These are phyloP conservation scores for Leccinum barrowsii DNA, from an alignment of 768 basidiomycete species.

Conservation along the genomic window DNA sequence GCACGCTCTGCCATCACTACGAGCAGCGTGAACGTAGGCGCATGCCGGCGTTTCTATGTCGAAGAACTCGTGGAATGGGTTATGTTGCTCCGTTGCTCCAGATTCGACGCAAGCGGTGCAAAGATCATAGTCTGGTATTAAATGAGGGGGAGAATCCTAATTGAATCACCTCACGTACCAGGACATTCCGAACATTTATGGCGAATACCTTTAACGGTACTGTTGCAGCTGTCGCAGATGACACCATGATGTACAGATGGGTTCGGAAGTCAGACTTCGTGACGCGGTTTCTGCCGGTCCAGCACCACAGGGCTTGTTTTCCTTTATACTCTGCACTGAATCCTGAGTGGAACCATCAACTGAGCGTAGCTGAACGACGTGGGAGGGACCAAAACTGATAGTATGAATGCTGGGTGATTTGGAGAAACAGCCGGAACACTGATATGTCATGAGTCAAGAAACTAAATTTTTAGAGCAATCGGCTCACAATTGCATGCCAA, in stretches of 20 bases:
- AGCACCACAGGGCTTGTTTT: neutral
- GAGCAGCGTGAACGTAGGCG: conserved; percentile 61
- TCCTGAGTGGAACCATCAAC: neutral
- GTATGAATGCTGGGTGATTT: conserved; percentile 28
- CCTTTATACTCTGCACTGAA: neutral
- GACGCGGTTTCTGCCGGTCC: neutral
- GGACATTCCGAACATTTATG: conserved; percentile 81
- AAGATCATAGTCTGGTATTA: conserved; percentile 61
- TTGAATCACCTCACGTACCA: conserved; percentile 37
- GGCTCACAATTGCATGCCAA: conserved; percentile 31
- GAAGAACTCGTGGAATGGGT: conserved; percentile 68
- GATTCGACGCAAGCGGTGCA: conserved; percentile 54
- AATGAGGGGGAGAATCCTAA: neutral
- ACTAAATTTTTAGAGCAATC: neutral
- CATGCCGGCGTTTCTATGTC: conserved; percentile 63
- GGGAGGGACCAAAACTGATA: conserved; percentile 31
- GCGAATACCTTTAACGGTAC: conserved; percentile 57
- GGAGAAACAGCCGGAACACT: conserved; percentile 29
- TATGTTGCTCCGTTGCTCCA: conserved; percentile 51
- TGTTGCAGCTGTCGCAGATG: conserved; percentile 63
- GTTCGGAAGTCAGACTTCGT: neutral
- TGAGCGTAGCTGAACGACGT: conserved; percentile 23
- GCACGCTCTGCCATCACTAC: conserved; percentile 31
- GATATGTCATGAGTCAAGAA: conserved; percentile 6
- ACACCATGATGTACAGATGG: conserved; percentile 49